Conservation (phyloP, 805 yeast genomes). For the Teunomyces stri region DNA sequence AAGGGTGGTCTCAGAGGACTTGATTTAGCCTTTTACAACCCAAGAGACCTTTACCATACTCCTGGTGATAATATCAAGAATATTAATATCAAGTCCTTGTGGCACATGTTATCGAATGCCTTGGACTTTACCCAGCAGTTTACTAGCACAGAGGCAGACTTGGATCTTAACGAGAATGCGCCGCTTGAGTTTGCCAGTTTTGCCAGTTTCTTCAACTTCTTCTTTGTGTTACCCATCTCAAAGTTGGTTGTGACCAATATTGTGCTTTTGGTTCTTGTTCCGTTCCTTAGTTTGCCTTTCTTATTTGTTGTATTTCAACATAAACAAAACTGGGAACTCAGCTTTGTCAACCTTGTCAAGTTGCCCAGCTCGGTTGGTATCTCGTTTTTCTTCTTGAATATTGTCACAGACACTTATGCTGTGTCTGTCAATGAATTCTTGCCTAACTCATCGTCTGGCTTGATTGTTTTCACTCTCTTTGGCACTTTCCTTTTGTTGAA, state of each 20-base stretch:
- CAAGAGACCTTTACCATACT: slow-evolving; percentile 84
- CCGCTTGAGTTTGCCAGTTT: slow-evolving; percentile 48
- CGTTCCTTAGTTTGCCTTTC: slow-evolving; percentile 49
- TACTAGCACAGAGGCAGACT: slow-evolving; percentile 28
- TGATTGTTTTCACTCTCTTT: slow-evolving; percentile 40
- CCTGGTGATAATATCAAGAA: slow-evolving; percentile 63
- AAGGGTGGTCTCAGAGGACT: slow-evolving; percentile 72
- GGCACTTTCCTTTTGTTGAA: slow-evolving; percentile 52
- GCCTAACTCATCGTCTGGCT: slow-evolving; percentile 38
- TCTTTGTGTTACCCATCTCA: slow-evolving; percentile 54
- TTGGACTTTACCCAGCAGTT: slow-evolving; percentile 56
- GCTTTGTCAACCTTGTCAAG: slow-evolving; percentile 44
- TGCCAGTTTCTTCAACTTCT: slow-evolving; percentile 61
- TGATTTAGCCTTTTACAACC: slow-evolving; percentile 86
- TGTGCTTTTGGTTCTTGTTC: slow-evolving; percentile 50
- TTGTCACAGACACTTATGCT: slow-evolving; percentile 19
- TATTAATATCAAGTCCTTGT: slow-evolving; percentile 64
- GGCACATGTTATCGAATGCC: slow-evolving; percentile 80
- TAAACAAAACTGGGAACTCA: slow-evolving; percentile 45
- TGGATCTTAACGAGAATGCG: slow-evolving; percentile 19
- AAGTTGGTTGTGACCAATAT: slow-evolving; percentile 52
- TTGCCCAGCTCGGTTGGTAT: slow-evolving; percentile 56
- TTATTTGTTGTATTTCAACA: slow-evolving; percentile 45
- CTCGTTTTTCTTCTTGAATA: slow-evolving; percentile 36
- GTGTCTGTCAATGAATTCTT: slow-evolving; percentile 26